Percentiles rank a stretch among this genome's conserved stretches.
Evolutionary conservation across 176 grass and related monocot genomes (phyloP).

Genomic region (Bolboschoenus planiculmis): DNA sequence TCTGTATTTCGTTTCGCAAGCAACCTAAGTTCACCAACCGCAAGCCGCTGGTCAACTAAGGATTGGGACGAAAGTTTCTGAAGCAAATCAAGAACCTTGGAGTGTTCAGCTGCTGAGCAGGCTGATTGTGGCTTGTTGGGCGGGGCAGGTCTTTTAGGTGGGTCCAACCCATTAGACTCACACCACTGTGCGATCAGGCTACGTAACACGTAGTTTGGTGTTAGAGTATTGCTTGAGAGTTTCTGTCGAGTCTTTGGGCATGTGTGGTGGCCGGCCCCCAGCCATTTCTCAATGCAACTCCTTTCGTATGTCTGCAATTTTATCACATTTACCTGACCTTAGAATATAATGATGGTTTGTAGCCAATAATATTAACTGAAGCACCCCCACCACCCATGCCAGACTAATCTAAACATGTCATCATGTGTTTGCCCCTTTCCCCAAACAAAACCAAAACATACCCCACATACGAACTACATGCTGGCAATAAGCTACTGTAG

Average conservation of each 20-base stretch:
- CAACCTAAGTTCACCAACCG: conserved; percentile 72
- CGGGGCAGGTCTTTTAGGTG: conserved; percentile 45
- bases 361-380: neutral
- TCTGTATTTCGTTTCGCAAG: conserved; percentile 78
- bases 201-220: conserved; percentile 72
- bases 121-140: conserved; percentile 33
- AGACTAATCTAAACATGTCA: neutral
- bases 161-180: conserved; percentile 78
- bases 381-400: neutral
- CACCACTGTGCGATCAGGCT: conserved; percentile 89
- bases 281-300: conserved; percentile 80
- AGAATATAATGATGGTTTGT: neutral
- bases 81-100: conserved; percentile 62
- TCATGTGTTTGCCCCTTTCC: neutral
- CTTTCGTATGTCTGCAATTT: conserved; percentile 73
- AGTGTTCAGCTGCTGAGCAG: conserved; percentile 62
- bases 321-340: neutral
- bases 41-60: conserved; percentile 48
- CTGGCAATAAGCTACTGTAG: neutral
- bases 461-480: neutral
- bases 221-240: conserved; percentile 63
- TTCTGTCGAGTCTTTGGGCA: conserved; percentile 82
- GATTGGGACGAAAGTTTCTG: conserved; percentile 73
- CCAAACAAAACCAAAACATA: neutral
- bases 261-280: conserved; percentile 64